Base-by-base conservation (phyloP, 805 yeast species). In the Wickerhamomyces hampshirensis region DNA sequence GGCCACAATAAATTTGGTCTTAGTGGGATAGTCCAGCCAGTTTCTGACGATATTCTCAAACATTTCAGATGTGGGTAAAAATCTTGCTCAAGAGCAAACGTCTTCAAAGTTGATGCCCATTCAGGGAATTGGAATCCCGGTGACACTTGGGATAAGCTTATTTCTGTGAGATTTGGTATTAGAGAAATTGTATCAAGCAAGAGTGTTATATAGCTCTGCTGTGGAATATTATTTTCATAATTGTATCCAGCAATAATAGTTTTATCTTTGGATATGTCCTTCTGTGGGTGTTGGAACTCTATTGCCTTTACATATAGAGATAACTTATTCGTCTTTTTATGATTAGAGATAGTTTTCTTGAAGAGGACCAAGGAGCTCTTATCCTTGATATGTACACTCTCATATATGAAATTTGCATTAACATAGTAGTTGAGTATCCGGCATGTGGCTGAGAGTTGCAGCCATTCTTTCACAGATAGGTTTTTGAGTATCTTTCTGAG, bases 11-110 rank as follows among this genome's bases (percentile, higher is more conserved):
- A 46, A 41, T 70, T 73, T 10, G 67, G 58, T 39, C 71, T 62
- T 43, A 76, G 55, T 4, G 80, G 75, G 12, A 77, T 69, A 23
- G 69, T 67, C 77, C 77, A 70, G 2, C 75, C 76, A 0, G 63
- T 39, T 40, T 71, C 72, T 0, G 75, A 63, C 4, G 65, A 57
- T 2, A 72, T 46, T 4, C 51, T 50, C n/a, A 72, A 48, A n/a
- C 44, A 58, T 2, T 58, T 41, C 5, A 71, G 45, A 3, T 52
- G 38, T 34, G 55, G 52, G 28, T 47, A 50, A 29, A 45, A 45
- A 35, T 46, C 45, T 33, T 48, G 52, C 38, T 50, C 52, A 37
- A 44, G 47, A 1, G 56, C 55, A 30, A 45, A 50, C 6, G 52
- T 46, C 23, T 50, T 52, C 27, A 47, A 33, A 0, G 54, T 47